Conservation (phyloP, 1,139 yeast genomes). For the Scheffersomyces quercinus region DNA sequence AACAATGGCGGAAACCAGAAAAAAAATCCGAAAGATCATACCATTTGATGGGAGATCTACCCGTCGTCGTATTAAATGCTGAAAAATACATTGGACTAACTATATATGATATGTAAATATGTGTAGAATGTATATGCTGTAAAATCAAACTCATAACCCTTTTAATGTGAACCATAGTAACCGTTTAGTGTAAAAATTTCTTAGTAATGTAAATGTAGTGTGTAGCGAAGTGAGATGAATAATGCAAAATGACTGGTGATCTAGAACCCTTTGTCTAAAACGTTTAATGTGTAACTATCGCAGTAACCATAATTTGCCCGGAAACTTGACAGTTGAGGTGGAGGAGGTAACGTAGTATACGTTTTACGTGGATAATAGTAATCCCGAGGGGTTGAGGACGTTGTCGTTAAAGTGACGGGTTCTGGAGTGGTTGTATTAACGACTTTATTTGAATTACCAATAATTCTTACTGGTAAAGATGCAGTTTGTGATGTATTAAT, state of each 20-base stretch:
- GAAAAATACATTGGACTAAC: too few species aligned
- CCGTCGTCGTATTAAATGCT: too few species aligned
- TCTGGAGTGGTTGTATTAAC: too few species aligned
- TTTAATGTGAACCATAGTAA: too few species aligned
- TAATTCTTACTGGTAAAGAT: not conserved
- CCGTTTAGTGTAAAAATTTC: too few species aligned
- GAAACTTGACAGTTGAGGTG: constrained; percentile 5
- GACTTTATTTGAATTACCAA: too few species aligned
- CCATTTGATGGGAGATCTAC: too few species aligned
- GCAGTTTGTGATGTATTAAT: not conserved
- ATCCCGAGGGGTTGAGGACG: not conserved
- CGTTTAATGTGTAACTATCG: constrained; percentile 5
- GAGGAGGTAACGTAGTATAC: constrained; percentile 4
- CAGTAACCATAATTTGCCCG: constrained; percentile 3
- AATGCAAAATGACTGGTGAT: not conserved
- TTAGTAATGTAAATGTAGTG: not conserved
- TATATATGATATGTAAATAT: too few species aligned
- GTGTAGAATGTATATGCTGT: too few species aligned
- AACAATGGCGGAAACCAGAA: too few species aligned
- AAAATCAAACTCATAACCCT: too few species aligned
- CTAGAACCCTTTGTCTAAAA: constrained; percentile 6
- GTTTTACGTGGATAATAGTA: not conserved
- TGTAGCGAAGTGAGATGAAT: not conserved
- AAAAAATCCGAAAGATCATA: too few species aligned
- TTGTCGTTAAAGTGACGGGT: not conserved